Evolutionary conservation across 2,329 filamentous ascomycete genomes (phyloP), one percentile per base, ranked within the genome.

Genomic region (Pestalotiopsis fici): DNA sequence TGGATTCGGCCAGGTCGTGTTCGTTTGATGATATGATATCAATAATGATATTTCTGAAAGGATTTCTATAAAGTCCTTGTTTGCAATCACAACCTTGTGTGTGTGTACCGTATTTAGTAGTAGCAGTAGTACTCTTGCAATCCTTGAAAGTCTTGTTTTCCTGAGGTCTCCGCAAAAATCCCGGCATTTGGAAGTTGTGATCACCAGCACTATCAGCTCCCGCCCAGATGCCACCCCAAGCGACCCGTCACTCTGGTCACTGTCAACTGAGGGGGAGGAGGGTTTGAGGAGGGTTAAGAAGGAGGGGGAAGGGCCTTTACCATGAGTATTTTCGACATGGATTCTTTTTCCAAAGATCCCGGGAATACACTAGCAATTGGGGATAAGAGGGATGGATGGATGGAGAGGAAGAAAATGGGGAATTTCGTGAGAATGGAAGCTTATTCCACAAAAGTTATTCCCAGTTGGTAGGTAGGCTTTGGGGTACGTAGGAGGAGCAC

Each of bases 171-270:
- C 55, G 27, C 57, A 60, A 43, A 43, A 35, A 35, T 50, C 21
- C 59, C 59, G 59, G 59, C 39, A 50, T 21, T 54, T 64, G 43
- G 28, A 54, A 23, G 39, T 64, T 64, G 43, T 47, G 62, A 64
- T 64, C 62, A 56, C 43, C 62, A 55, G 62, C 50, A 37, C 62
- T 64, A 64, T 55, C 50, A 64, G 62, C 27, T 64, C 50, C 37
- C 23, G 25, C 62, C 62, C 62, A 25, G 21, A 50, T 23, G 13
- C 12, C 35, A n/a, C 57, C 43, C 43, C 43, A 50, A 50, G 18
- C 12, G 15, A 31, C 57, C 57, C 23, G 55, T 31, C 55, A 57
- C 21, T 57, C 12, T 27, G 27, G 31, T 57, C 23, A 57, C 27
- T 15, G 23, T 35, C 31, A 35, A 35, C 31, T n/a, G n/a, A n/a